Base-by-base conservation (phyloP, 129 eudicot genomes). In the Smallanthus sonchifolius region DNA sequence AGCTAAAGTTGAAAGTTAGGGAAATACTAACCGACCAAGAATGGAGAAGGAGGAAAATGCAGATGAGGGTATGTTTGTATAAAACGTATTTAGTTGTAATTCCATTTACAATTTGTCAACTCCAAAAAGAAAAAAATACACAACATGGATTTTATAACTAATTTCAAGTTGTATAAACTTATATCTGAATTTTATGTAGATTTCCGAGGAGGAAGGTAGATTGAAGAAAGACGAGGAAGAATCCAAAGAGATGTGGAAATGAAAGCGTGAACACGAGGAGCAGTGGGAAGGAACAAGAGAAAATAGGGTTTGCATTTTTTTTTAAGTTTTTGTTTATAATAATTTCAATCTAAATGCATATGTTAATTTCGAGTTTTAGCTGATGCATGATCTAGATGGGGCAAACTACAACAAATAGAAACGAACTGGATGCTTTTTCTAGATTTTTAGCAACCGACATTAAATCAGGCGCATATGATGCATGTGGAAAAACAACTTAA, bases 251-350 rank as follows among this genome's bases (percentile, higher is more conserved):
- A 87, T 82, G 88, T 95, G 99, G 99, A 95, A 95, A 84, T 80
- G 97, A 63, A 94, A 94, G 82, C 91, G 99, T 75, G 99, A 95
- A 79, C 99, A 95, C 38, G 97, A 95, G 82, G 96, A 95, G 79
- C 97, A 95, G 84, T 95, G 99, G 99, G 99, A 95, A 88, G 99
- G 99, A 77, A 95, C 99, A 10, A 80, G 99, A 72, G 99, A 95
- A 77, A 74, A 91, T 44, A 87, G 99, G 97, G 96, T 95, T 77
- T 63, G 89, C 82, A 63, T 42, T 52, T 49, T 20, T 4, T 13
- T 28, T 56, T 51, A 36, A 20, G 4, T 69, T 48, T 66, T 43
- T 60, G 48, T 24, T 32, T 34, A 47, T 43, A 44, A 4, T 73
- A 24, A 51, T 63, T 28, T 34, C 37, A 43, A 62, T 64, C 32